Base-by-base conservation (phyloP, 768 basidiomycete genomes). In the Lactarius deliciosus region DNA sequence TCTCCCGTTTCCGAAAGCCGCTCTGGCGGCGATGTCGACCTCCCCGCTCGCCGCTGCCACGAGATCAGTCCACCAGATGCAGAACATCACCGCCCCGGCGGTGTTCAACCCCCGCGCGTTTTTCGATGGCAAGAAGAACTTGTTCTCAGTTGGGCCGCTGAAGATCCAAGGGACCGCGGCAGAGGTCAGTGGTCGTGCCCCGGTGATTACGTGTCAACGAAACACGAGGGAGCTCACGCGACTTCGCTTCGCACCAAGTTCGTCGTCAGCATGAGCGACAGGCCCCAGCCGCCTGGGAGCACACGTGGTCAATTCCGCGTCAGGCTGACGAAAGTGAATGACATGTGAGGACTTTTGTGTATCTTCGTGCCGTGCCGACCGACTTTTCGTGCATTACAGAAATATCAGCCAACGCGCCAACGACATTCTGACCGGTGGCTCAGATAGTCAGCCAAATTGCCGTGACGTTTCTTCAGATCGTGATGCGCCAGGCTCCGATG, bases 401-500 rank as follows among this genome's bases (percentile, higher is more conserved):
- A 53, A 64, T 11, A n/a, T 67, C 34, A 66, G 47, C 57, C 57
- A 13, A 8, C 53, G 43, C 57, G 66, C 63, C 36, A 68, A 68
- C 22, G 61, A 68, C 1, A 60, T 69, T 8, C 53, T 68, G 20
- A 22, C 65, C 1, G 66, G 66, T 10, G 36, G 58, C 0, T 56
- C 57, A 0, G 62, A 60, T 8, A n/a, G 54, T 68, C 18, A 63
- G 57, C 47, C 66, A 68, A 8, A 68, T 57, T 2, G 65, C 69
- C 0, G 34, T 69, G 18, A 69, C 57, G 1, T 63, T 68, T 8
- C 59, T 69, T 8, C 69, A 69, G 47, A 62, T 68, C 13, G 61
- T 69, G 32, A 41, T 69, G 13, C 69, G 69, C 9, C 69, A 69
- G 16, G 66, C 69, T 18, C 69, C 69, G 4, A 68, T 69, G 60